phyloP scores from a whole-genome alignment of 257 asterid species.

The Nicotiana undulata region DNA sequence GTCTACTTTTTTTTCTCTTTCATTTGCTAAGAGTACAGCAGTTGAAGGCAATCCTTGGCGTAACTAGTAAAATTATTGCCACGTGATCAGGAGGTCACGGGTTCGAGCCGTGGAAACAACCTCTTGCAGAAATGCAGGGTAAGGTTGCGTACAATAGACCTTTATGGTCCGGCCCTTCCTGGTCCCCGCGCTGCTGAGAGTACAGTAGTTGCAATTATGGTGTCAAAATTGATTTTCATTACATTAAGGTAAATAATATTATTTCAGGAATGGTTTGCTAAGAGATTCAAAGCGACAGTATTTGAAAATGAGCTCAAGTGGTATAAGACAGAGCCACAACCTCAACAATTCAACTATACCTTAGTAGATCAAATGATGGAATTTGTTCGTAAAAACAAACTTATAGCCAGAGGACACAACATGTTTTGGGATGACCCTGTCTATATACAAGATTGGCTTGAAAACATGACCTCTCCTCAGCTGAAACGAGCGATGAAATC shows the following conservation, averaged over 20 bases:
- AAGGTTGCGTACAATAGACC: too few relatives aligned
- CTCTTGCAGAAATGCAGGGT: too few relatives aligned
- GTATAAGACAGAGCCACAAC: slow-evolving; percentile 44
- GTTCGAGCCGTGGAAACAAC: too few relatives aligned
- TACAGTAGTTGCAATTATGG: not conserved
- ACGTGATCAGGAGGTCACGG: too few relatives aligned
- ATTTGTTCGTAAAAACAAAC: slow-evolving; percentile 31
- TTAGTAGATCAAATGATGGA: slow-evolving; percentile 47
- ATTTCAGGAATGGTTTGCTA: slow-evolving; percentile 40
- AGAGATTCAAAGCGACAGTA: slow-evolving; percentile 62
- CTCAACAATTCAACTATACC: slow-evolving; percentile 48
- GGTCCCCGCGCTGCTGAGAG: too few relatives aligned
- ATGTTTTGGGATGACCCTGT: slow-evolving; percentile 55
- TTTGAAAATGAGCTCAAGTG: slow-evolving; percentile 73
- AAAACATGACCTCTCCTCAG: slow-evolving; percentile 26
- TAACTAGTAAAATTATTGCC: too few relatives aligned
- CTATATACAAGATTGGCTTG: slow-evolving; percentile 41
- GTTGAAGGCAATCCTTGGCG: too few relatives aligned
- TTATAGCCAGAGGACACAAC: slow-evolving; percentile 57
- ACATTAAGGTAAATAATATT: not conserved
- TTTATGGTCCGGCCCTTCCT: too few relatives aligned
- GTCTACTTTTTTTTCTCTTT: slow-evolving; percentile 6
- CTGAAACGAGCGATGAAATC: slow-evolving; percentile 31
- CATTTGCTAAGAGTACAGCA: not conserved
- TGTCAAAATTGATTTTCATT: not conserved